These are phyloP conservation scores for Botrytis fragariae DNA, from an alignment of 2,329 filamentous ascomycete genomes.

Conservation along the genomic window DNA sequence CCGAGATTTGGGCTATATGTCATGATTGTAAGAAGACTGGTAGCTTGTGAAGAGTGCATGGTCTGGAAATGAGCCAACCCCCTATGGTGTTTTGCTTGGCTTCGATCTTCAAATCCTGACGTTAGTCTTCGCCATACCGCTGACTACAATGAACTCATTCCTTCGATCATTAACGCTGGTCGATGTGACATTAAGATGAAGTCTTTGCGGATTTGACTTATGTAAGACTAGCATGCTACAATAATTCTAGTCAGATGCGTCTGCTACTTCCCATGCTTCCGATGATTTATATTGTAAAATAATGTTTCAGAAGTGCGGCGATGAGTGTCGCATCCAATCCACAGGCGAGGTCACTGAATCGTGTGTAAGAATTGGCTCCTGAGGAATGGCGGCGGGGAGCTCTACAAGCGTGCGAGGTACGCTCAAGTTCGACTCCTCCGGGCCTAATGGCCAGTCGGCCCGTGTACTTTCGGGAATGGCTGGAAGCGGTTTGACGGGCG, in stretches of 20 bases:
- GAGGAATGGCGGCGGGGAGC: neutral
- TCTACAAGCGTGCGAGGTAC: neutral
- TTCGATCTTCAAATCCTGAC: neutral
- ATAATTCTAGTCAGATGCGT: no score
- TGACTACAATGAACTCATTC: no score
- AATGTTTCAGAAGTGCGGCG: neutral
- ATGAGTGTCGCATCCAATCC: neutral
- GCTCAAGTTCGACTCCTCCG: no score
- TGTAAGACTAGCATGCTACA: neutral
- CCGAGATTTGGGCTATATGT: fast-evolving
- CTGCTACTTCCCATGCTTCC: no score
- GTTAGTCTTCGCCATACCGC: no score
- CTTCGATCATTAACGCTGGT: no score
- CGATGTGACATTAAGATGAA: neutral
- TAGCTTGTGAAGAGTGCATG: neutral
- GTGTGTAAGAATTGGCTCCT: neutral
- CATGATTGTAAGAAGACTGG: neutral
- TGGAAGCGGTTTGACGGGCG: no score
- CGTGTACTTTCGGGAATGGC: no score
- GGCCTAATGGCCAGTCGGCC: neutral
- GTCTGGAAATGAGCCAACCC: neutral
- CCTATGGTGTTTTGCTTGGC: neutral
- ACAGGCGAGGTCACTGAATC: neutral
- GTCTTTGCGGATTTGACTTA: neutral
- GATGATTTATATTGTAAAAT: no score